Evolutionary conservation across 805 yeast species (phyloP), one percentile per base, ranked within the genome.

Genomic region (Candida incommunis): DNA sequence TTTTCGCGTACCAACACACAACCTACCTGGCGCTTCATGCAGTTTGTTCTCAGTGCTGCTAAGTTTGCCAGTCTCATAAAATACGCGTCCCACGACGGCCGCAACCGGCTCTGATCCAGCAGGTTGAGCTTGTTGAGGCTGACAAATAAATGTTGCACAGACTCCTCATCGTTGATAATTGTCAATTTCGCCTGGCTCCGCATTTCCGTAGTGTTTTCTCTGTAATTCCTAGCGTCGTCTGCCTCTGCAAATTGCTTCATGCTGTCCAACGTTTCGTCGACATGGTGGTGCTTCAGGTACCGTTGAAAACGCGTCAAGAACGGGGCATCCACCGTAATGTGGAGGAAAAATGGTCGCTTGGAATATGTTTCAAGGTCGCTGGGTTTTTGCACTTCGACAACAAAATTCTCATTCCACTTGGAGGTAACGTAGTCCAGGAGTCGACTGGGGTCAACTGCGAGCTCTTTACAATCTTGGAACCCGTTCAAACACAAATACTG

Each of bases 1-100:
- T 75, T 76, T 41, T 84, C 92, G 44, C 86, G 72, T 2, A 86
- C 96, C 16, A 92, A 75, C 5, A 92, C 97, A 63, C 97, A 90
- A 0, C 99, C 99, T 2, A 92, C 99, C 44, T 95, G 71, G 48
- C 99, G 68, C 62, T 92, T 92, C 97, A 92, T 92, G 66, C 99
- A 92, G 54, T 92, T 92, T 23, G 94, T 80, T 51, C 99, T 69
- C 41, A 80, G 67, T 0, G 98, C 95, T 0, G 98, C 98, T 55
- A 92, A 70, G 52, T 85, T 87, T 0, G 98, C 96, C 48, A 92
- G 64, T 40, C 78, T 69, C 98, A 92, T 92, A 62, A 92, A 92
- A 60, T 92, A 92, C 1, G 90, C 74, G 60, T 92, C 98, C 99
- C 99, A 92, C 2, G 80, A 75, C 1, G 99, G 99, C 46, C 99